Evolutionary conservation across 371 early-diverging fungal species (phyloP), one percentile per base, ranked within the genome.

Genomic region (Synchytrium microbalum): DNA sequence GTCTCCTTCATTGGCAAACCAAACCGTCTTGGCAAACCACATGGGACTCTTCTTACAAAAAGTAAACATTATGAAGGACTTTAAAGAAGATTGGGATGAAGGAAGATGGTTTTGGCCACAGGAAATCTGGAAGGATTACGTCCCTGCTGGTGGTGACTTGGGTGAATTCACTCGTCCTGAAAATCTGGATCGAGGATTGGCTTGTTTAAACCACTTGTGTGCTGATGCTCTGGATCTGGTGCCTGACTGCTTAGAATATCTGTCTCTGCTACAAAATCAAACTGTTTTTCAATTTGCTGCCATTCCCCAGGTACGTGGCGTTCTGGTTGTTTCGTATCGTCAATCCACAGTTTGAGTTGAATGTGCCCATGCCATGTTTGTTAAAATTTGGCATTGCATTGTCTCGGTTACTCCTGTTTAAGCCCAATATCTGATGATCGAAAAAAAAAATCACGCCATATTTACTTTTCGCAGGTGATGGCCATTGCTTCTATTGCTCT

Each of bases 21-120:
- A 68, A n/a, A 61, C 70, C 46, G 71, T 74, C 26, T 73, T 86
- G 62, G 87, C 95, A 60, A 93, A 94, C 74, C 79, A 86, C 46
- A 94, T 97, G 93, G 96, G 96, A 23, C 78, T 93, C 63, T 94
- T 95, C 71, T 75, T 97, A 68, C 96, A 97, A 82, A 96, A 96
- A 83, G 88, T 90, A 46, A 96, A 96, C 72, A 95, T 97, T 64
- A 88, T 92, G 27, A 91, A 96, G 57, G 98, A 97, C 72, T 95
- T 84, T 67, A 75, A 86, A 64, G 92, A 93, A 70, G 98, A 97
- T 75, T 74, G 90, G 55, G 74, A 84, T 28, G 93, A 95, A 52
- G 92, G 91, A 1, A 81, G 96, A 62, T 80, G 84, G 62, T 97
- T 94, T 77, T 97, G 96, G 96, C 98, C 98, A 32, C 82, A 82